phyloP scores from a whole-genome alignment of 2,329 filamentous ascomycete species.

The Elsinoe ampelina region DNA sequence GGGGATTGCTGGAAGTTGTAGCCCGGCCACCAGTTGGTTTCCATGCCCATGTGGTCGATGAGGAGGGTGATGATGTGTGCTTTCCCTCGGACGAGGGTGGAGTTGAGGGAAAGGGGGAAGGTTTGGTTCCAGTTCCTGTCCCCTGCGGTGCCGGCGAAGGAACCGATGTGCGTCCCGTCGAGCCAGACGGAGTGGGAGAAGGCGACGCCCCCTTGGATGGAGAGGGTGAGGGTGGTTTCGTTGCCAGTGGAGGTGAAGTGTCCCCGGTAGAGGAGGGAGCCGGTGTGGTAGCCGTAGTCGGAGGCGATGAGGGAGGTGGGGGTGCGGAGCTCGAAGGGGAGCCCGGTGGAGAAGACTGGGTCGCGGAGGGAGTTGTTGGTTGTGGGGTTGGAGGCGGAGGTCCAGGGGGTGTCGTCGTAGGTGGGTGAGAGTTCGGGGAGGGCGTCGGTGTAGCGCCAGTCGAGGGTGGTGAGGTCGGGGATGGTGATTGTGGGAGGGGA shows the following conservation, averaged over 20 bases:
- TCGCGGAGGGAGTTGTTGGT: slow-evolving; percentile 51
- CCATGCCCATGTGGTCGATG: slow-evolving; percentile 63
- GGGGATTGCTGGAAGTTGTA: slow-evolving; percentile 49
- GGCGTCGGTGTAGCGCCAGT: slow-evolving; percentile 62
- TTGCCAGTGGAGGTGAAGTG: slow-evolving; percentile 55
- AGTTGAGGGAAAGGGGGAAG: slow-evolving; percentile 41
- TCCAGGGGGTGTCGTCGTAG: slow-evolving; percentile 65
- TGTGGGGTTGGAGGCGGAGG: slow-evolving; percentile 45
- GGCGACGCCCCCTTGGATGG: slow-evolving; percentile 57
- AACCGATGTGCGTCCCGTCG: slow-evolving; percentile 53
- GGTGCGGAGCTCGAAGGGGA: slow-evolving; percentile 39
- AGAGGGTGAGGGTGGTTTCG: slow-evolving; percentile 48
- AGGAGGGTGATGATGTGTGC: slow-evolving; percentile 58
- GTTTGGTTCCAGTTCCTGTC: slow-evolving; percentile 45
- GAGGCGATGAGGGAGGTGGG: slow-evolving; percentile 54
- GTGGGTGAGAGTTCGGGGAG: slow-evolving; percentile 56
- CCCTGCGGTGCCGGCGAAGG: slow-evolving; percentile 49
- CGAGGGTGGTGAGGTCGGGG: slow-evolving; percentile 44
- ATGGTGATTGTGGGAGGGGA: slow-evolving; percentile 42
- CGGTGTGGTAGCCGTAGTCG: slow-evolving; percentile 67
- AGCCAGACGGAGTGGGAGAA: slow-evolving; percentile 64
- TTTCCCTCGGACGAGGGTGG: slow-evolving; percentile 39
- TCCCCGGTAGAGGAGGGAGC: slow-evolving; percentile 60
- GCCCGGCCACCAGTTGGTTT: slow-evolving; percentile 49
- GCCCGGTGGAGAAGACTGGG: slow-evolving; percentile 14